Evolutionary conservation across 1,284 basidiomycete genomes (phyloP), one percentile per base, ranked within the genome.

Genomic region (Heterobasidion irregulare): DNA sequence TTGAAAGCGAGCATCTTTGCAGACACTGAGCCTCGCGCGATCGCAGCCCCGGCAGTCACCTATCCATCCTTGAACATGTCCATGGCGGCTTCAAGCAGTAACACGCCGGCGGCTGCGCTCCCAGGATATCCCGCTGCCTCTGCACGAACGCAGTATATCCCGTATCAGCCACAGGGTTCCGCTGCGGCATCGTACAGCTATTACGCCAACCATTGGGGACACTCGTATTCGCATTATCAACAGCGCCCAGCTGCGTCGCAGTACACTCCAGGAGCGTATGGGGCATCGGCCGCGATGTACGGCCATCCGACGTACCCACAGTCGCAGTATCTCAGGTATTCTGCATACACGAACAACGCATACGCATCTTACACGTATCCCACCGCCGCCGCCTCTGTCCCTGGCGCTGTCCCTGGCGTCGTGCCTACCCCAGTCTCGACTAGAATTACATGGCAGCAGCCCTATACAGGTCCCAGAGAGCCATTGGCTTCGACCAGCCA

Each of bases 381-480:
- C 8, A 34, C 18, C 33, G 19, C 47, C 33, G 8, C 15, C 16
- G 26, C 19, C 26, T 13, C 19, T 16, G 26, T 26, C 26, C 26
- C 26, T 26, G n/a, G 19, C 15, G 44, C 16, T 19, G 44, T 13
- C 1, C 33, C 53, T 8, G 18, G 33, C 6, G 12, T 32, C n/a
- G 48, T 13, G 26, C 38, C 53, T 10, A 33, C 34, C 15, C 48
- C 47, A 7, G n/a, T 38, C 10, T 6, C 47, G 18, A 16, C 47
- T 15, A 35, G 47, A 6, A 56, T 60, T n/a, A 52, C 53, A 33
- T 61, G 56, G 56, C 56, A 57, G 50, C 56, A 54, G 18, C 59
- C 56, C n/a, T 60, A 61, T 45, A 56, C 38, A 6, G 58, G 58
- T 2, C 58, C 58, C 4, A 38, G 49, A 46, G 52, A 32, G 33